Evolutionary conservation across 2,329 filamentous ascomycete genomes (phyloP).

Genomic region (Alternaria postmessia): DNA sequence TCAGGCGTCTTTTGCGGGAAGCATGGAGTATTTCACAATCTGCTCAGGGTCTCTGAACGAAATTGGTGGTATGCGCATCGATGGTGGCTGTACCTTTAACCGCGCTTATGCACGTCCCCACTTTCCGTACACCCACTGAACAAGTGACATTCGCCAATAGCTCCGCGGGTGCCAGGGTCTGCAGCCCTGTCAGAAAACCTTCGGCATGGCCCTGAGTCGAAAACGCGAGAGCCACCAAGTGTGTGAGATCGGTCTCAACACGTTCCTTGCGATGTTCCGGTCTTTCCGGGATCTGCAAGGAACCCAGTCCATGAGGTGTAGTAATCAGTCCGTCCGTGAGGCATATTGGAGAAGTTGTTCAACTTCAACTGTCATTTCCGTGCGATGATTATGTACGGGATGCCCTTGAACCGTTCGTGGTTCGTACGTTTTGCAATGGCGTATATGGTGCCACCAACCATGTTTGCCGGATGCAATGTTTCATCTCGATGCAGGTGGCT

Average conservation of each 20-base stretch:
- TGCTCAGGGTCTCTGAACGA: conserved; percentile 2
- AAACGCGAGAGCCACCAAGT: neutral
- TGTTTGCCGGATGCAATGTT: conserved; percentile 8
- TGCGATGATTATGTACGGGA: conserved; percentile 1
- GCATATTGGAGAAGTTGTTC: neutral
- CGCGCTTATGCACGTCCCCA: conserved; percentile 13
- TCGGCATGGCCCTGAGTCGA: conserved; percentile 12
- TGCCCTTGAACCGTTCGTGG: neutral
- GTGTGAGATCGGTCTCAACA: conserved; percentile 14
- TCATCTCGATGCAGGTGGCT: conserved; percentile 4
- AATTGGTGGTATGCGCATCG: conserved; percentile 10
- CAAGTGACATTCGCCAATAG: conserved; percentile 9
- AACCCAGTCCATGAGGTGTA: neutral
- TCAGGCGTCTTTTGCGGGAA: conserved; percentile 6
- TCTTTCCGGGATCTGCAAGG: conserved; percentile 7
- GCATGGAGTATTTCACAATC: conserved; percentile 9
- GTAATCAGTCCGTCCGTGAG: neutral
- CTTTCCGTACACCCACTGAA: conserved; percentile 8
- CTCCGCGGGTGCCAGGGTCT: conserved; percentile 5
- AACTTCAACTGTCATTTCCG: neutral
- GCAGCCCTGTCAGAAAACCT: conserved; percentile 8
- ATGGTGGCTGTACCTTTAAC: conserved; percentile 4
- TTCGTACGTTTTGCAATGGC: conserved; percentile 1
- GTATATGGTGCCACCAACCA: conserved; percentile 12
- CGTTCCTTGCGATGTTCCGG: conserved; percentile 6